Evolutionary conservation across 116 monocot genomes (phyloP), one percentile per base, ranked within the genome.

Genomic region (Cymodocea nodosa): DNA sequence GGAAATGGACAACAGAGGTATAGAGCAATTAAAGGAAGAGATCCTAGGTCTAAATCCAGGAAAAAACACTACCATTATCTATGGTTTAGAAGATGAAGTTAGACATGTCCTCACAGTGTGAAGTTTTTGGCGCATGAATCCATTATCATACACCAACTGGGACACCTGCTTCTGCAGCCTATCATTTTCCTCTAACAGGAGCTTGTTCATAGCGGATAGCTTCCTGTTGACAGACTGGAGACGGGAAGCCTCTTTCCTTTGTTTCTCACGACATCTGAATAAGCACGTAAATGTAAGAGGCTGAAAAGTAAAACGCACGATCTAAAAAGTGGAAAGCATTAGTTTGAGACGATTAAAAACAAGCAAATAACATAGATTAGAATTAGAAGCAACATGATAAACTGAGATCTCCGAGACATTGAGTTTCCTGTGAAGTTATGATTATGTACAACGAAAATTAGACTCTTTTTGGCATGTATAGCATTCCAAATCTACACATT

Each of bases 121-220:
- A 35, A 91, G 65, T 63, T 84, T 84, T 49, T 91, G 86, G 60
- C 82, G 81, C 82, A 86, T 84, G 54, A 72, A 80, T 5, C 80
- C 82, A 76, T 91, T 91, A 55, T 91, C 91, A 69, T 86, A 82
- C 63, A 86, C 86, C 72, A 91, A 76, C 2, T 91, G 86, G 16
- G 91, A 86, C 66, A 91, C 86, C 59, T 91, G 91, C 74, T 91
- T 91, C 82, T 91, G 91, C 67, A 91, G 73, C 30, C 91, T 75
- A 51, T 91, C 91, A 72, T 91, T 91, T 60, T 91, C 91, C 68
- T 91, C 91, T 86, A 91, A 86, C 49, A 89, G 65, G 23, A 89
- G 72, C 65, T 89, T 89, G 72, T 89, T 89, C 89, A 89, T 85
- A 7, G 89, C 82, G 51, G 76, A 78, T 51, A 89, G 76, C 70